Evolutionary conservation across 2,329 filamentous ascomycete species (phyloP).

Genomic region (Verticillium tricorpus): DNA sequence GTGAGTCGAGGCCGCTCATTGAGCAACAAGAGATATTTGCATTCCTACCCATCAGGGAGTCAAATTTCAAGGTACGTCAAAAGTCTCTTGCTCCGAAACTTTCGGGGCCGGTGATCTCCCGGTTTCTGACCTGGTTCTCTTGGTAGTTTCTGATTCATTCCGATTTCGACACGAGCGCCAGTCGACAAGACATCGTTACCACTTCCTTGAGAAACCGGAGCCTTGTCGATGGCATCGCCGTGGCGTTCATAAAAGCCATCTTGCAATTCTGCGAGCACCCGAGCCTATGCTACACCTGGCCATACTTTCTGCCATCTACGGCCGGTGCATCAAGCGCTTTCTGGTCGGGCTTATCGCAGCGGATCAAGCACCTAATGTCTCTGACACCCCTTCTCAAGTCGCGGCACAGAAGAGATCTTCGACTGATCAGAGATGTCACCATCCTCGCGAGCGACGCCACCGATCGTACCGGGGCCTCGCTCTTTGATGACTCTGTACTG

Average conservation of each 20-base stretch:
- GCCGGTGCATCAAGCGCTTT: constrained; percentile 18
- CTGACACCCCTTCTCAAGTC: constrained; percentile 9
- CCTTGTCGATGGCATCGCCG: constrained; percentile 29
- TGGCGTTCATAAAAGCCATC: constrained; percentile 32
- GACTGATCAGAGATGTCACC: not conserved
- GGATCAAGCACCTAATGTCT: constrained; percentile 16
- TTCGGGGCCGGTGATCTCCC: not conserved
- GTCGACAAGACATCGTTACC: constrained; percentile 33
- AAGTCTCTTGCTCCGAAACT: not conserved
- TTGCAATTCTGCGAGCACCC: constrained; percentile 31
- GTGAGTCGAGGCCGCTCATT: constrained; percentile 24
- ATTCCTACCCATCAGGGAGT: constrained; percentile 38
- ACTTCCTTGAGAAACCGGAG: constrained; percentile 31
- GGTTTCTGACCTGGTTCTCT: not conserved
- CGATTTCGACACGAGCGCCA: constrained; percentile 43
- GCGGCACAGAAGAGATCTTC: not conserved
- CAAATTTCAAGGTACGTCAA: constrained; percentile 35
- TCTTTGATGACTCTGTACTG: constrained; percentile 7
- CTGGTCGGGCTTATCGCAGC: constrained; percentile 19
- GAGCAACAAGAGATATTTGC: constrained; percentile 37
- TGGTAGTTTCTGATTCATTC: constrained; percentile 42
- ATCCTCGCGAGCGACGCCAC: constrained; percentile 5
- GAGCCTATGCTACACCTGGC: constrained; percentile 37
- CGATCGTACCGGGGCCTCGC: constrained; percentile 2
- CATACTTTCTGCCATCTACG: constrained; percentile 35